Base-by-base conservation (phyloP, 805 yeast genomes). In the Clavispora vitiphila region DNA sequence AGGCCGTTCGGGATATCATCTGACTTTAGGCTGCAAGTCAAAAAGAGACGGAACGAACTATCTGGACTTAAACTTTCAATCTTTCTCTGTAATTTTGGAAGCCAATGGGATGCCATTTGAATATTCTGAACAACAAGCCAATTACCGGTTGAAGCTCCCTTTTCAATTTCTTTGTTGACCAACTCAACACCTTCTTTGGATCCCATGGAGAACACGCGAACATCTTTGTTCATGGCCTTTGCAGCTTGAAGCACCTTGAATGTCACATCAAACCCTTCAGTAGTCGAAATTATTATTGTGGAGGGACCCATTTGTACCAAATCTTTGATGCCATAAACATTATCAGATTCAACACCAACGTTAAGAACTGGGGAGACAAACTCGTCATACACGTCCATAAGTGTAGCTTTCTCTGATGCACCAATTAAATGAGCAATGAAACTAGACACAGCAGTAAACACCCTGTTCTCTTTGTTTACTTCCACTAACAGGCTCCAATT, bases 61-160 rank as follows among this genome's bases (percentile, higher is more conserved):
- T 57, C 56, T 0, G 55, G 38, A 4, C 64, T 56, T 1, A 65
- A 36, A 3, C 56, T 49, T 23, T 64, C 69, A 35, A 80, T 56
- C n/a, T 58, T 55, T 49, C 72, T 77, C 38, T 72, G 81, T 15
- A 86, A 59, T 8, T 65, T 54, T 11, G 72, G 76, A 21, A 86
- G 62, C 88, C 95, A 83, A 3, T 56, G 58, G 1, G 74, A 64
- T 0, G 93, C 78, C 71, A 84, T 74, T 44, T 91, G 96, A 10
- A 86, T 66, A 54, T 90, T 90, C 56, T 91, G 96, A 23, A 91
- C 60, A 22, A 90, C 52, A 0, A 91, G 59, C 96, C 96, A 88
- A 1, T 58, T 52, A 0, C 86, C 88, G 1, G 55, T 55, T n/a
- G 56, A 62, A 1, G 71, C 55, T 0, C 79, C 77, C 8, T 57